Evolutionary conservation across 106 monocot species (phyloP).

Genomic region (Posidonia australis): DNA sequence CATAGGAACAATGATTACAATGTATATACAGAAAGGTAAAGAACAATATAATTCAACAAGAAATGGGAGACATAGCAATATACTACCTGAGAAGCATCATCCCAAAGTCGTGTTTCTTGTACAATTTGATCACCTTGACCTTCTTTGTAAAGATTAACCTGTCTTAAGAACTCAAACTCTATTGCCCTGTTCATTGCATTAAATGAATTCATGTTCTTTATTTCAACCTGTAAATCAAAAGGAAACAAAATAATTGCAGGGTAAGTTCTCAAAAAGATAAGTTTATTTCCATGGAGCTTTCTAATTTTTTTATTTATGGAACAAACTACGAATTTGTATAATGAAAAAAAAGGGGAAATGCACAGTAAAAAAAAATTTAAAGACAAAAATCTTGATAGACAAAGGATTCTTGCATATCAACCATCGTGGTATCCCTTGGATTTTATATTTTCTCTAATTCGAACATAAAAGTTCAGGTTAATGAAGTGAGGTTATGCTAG

Average conservation of each 20-base stretch:
- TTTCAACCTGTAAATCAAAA: conserved; percentile 61
- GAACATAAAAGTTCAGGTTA: too few species aligned
- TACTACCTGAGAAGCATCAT: conserved; percentile 68
- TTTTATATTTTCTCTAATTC: too few species aligned
- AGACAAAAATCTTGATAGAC: too few species aligned
- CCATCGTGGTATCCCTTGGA: too few species aligned
- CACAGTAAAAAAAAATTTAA: too few species aligned
- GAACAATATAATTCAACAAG: not conserved
- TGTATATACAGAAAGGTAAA: not conserved
- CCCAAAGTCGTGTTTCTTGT: conserved; percentile 96
- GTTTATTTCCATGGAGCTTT: not conserved
- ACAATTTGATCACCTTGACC: conserved; percentile 89
- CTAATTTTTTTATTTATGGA: too few species aligned
- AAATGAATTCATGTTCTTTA: conserved; percentile 99
- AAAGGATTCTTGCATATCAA: too few species aligned
- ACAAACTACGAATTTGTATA: too few species aligned
- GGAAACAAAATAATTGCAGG: not conserved
- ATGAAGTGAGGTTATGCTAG: too few species aligned
- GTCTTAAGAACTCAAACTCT: conserved; percentile 86
- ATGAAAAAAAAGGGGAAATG: too few species aligned
- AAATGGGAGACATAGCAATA: not conserved
- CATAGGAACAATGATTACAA: not conserved
- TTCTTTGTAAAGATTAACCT: conserved; percentile 59
- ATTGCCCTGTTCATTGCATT: conserved; percentile 92
- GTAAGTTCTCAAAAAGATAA: too few species aligned